Conservation (phyloP, 164 flowering plant species). For the Chimonanthus salicifolius region DNA sequence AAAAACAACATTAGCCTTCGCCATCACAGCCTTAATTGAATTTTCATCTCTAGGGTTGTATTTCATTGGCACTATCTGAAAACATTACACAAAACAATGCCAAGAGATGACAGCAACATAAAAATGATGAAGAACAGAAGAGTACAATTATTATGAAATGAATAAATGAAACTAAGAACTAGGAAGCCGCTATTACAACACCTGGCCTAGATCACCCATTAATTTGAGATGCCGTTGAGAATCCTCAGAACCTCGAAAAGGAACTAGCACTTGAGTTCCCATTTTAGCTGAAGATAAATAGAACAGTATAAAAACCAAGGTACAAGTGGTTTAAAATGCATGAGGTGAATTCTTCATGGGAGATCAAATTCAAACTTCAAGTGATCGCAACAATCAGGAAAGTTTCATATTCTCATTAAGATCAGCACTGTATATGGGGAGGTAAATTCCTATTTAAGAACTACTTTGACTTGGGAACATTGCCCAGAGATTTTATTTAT, state of each 20-base stretch:
- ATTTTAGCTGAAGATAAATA: conserved; percentile 62
- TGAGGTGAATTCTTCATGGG: background rate
- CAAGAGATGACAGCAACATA: background rate
- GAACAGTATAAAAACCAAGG: background rate
- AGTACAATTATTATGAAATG: background rate
- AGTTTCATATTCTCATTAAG: background rate
- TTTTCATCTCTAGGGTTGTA: conserved; percentile 88
- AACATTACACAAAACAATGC: background rate
- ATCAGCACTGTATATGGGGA: background rate
- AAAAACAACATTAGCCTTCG: conserved; percentile 94
- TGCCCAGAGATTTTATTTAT: background rate
- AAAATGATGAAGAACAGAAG: background rate
- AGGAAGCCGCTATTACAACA: conserved; percentile 15
- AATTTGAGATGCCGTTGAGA: conserved; percentile 87
- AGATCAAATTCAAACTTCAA: background rate
- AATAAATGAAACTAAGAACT: background rate
- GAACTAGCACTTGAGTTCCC: conserved; percentile 96
- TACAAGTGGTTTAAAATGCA: background rate
- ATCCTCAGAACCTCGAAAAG: conserved; percentile 96
- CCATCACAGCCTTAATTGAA: conserved; percentile 95
- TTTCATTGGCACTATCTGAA: conserved; percentile 95
- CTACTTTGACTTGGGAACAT: background rate
- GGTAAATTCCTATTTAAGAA: background rate
- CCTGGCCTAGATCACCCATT: conserved; percentile 99
- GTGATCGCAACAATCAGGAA: too few relatives aligned